Percentiles rank a stretch among this genome's conserved stretches.
Evolutionary conservation across 352 stramenopile species (phyloP).

Genomic region (Phytophthora constricta): DNA sequence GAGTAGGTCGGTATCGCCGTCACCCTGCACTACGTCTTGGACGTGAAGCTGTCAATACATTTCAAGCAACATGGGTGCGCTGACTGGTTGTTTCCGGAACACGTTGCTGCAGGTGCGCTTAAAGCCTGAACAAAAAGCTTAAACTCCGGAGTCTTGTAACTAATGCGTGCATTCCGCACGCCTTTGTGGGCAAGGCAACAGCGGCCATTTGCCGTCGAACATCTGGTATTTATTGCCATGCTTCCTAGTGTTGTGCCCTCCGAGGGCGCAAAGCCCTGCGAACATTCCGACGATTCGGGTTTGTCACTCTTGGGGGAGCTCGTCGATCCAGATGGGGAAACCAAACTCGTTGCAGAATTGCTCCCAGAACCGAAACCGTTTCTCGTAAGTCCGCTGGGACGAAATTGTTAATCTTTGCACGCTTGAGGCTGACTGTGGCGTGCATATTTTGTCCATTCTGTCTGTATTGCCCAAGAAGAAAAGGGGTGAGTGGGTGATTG

Average conservation of each 20-base stretch:
- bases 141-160: constrained; percentile 36
- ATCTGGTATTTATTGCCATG: constrained; percentile 28
- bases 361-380: constrained; percentile 18
- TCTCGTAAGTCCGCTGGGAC: constrained; percentile 4
- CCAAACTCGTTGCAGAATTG: constrained; percentile 16
- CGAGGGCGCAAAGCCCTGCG: constrained; percentile 18
- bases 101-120: constrained; percentile 11
- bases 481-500: background rate
- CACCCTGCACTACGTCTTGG: background rate
- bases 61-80: constrained; percentile 31
- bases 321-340: constrained; percentile 32
- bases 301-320: constrained; percentile 25
- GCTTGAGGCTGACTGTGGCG: background rate
- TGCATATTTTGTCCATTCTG: background rate
- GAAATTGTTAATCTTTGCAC: background rate
- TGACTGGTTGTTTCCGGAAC: constrained; percentile 43
- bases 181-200: constrained; percentile 21
- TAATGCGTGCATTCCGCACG: constrained; percentile 22
- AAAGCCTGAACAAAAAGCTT: constrained; percentile 30
- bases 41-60: constrained; percentile 13
- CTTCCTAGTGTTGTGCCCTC: constrained; percentile 33
- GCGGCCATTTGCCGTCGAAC: constrained; percentile 27
- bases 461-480: background rate
- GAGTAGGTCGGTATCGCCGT: background rate
- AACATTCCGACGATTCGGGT: constrained; percentile 30